These are phyloP conservation scores for Paecilomyces sp. DNA, from an alignment of 2,329 filamentous ascomycete species.

Conservation along the genomic window DNA sequence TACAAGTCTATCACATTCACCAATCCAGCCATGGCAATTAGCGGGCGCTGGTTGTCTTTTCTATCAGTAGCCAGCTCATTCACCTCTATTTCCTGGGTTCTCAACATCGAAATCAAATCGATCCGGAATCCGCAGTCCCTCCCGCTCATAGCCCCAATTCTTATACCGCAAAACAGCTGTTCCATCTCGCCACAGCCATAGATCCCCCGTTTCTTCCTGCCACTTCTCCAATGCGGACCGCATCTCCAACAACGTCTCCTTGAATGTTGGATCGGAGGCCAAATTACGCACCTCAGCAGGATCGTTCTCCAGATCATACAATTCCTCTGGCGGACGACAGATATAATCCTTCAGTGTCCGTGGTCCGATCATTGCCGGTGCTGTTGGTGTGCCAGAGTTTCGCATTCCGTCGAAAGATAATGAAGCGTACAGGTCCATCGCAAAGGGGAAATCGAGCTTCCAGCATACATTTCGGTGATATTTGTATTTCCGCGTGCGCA, in stretches of 20 bases:
- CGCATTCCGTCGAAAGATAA: slow-evolving; percentile 41
- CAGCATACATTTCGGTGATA: slow-evolving; percentile 47
- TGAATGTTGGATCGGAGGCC: slow-evolving; percentile 24
- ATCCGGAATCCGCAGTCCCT: slow-evolving; percentile 12
- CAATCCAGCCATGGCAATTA: too few relatives aligned
- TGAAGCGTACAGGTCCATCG: slow-evolving; percentile 39
- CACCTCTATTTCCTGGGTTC: neutral
- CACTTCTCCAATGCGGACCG: slow-evolving; percentile 24
- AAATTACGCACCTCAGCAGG: slow-evolving; percentile 42
- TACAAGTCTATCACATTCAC: neutral
- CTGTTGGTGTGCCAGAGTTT: slow-evolving; percentile 18
- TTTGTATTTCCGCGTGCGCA: slow-evolving; percentile 39
- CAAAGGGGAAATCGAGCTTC: slow-evolving; percentile 45
- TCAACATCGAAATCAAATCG: slow-evolving; percentile 14
- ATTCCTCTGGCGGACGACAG: slow-evolving; percentile 37
- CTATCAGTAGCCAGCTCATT: neutral
- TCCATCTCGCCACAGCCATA: slow-evolving; percentile 25
- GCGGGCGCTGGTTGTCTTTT: neutral
- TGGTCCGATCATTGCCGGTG: slow-evolving; percentile 31
- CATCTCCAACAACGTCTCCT: slow-evolving; percentile 23
- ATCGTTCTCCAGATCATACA: slow-evolving; percentile 42
- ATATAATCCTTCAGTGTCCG: slow-evolving; percentile 38
- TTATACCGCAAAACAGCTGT: slow-evolving; percentile 1
- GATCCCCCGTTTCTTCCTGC: slow-evolving; percentile 26
- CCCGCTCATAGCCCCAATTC: neutral